phyloP scores from a whole-genome alignment of 306 rosid genomes.

The Trichosanthes cucumerina region DNA sequence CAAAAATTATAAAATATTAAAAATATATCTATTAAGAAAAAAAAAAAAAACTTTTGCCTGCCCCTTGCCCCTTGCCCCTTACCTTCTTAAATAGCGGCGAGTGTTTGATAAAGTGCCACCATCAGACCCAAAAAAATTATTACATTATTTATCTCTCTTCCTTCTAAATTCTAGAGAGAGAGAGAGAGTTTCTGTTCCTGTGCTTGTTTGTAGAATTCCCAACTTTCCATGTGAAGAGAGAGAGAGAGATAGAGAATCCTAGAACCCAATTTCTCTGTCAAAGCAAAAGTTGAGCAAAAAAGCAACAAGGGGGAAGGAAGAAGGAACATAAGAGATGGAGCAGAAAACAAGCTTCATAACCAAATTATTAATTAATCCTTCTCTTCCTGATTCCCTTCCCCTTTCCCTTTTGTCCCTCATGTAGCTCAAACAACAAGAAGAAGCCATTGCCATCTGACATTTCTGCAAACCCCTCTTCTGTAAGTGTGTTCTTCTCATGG shows the following conservation, averaged over 20 bases:
- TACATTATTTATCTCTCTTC: constrained; percentile 3
- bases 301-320: not conserved
- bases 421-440: constrained; percentile 16
- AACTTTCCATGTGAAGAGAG: constrained; percentile 17
- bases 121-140: not conserved
- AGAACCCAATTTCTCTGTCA: not conserved
- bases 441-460: not conserved
- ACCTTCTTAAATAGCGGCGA: not conserved
- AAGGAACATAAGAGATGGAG: constrained; percentile 12
- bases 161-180: not conserved
- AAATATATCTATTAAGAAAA: not conserved
- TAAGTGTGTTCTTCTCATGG: constrained; percentile 23
- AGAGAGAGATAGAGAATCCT: not conserved
- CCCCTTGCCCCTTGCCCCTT: not conserved
- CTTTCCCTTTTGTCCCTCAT: constrained; percentile 18
- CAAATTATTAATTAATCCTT: constrained; percentile 15
- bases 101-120: not conserved
- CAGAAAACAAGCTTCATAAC: constrained; percentile 11
- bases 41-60: not conserved
- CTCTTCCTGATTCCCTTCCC: constrained; percentile 14
- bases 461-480: constrained; percentile 25
- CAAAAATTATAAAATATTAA: not conserved
- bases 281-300: not conserved
- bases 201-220: not conserved
- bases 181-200: not conserved